Base-by-base conservation (phyloP, 176 grass and related monocot species). In the Triticum dicoccoides region DNA sequence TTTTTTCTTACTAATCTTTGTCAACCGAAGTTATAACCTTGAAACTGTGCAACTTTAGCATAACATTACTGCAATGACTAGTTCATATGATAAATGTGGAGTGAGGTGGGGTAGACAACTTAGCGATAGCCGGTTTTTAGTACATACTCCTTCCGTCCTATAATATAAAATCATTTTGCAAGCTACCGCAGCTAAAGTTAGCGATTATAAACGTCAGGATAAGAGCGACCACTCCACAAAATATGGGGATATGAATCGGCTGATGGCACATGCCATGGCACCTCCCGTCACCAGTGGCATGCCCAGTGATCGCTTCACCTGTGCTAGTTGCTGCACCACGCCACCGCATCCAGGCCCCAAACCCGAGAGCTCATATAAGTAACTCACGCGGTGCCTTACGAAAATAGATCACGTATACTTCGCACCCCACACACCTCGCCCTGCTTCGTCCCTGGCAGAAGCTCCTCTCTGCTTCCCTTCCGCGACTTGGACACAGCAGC, bases 351-450 rank as follows among this genome's bases (percentile, higher is more conserved):
- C 30, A 78, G 76, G 13, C 51, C n/a, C 14, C 42, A 82, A 74
- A 13, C 52, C 0, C 41, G 70, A 23, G 0, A 68, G 61, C 68
- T 59, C 70, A 86, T 82, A 90, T 82, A 90, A 90, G 69, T 77
- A 77, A 15, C n/a, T 11, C 2, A 10, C 35, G 9, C 58, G n/a
- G 39, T 74, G 64, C 21, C 30, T 51, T 70, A 38, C 52, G 29
- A 65, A 63, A 77, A 70, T 23, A 75, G 29, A 73, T 51, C 69
- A 77, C 44, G 3, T 68, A 52, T 52, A 65, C 83, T 38, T 78
- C 11, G 24, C 80, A 18, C 0, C 15, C 15, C 15, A 54, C 42
- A 65, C 37, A 65, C 37, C 27, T 69, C 33, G 12, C 47, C 27
- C 11, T 42, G 38, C 39, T 73, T 73, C 70, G 49, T 41, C 78